Evolutionary conservation across 2,329 filamentous ascomycete genomes (phyloP).

Genomic region (Coleophoma cylindrospora): DNA sequence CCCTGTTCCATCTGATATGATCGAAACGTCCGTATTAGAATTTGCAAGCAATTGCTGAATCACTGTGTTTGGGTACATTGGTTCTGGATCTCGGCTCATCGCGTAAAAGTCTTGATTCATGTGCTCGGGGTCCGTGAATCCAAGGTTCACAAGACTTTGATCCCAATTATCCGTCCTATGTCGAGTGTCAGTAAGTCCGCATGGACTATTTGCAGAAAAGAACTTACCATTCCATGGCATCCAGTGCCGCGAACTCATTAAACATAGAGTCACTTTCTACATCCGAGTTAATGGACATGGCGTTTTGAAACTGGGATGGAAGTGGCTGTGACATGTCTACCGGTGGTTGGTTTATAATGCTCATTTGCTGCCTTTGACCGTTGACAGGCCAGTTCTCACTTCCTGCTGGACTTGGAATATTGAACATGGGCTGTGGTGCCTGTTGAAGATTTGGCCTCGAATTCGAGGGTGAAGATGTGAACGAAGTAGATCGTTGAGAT

Average conservation of each 20-base stretch:
- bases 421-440: background rate
- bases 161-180: conserved; percentile 25
- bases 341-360: background rate
- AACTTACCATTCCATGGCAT: conserved; percentile 42
- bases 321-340: conserved; percentile 5
- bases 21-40: conserved; percentile 18
- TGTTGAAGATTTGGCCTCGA: background rate
- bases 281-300: conserved; percentile 17
- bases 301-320: conserved; percentile 12
- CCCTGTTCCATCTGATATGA: conserved; percentile 12
- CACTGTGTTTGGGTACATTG: conserved; percentile 21
- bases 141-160: conserved; percentile 27
- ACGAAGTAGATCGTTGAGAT: background rate
- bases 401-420: background rate
- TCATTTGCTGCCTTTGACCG: background rate
- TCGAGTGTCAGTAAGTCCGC: conserved; percentile 7
- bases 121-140: conserved; percentile 27
- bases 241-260: conserved; percentile 51
- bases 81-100: conserved; percentile 26
- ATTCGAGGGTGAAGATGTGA: background rate
- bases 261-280: conserved; percentile 42
- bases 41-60: conserved; percentile 25
- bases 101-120: conserved; percentile 27
- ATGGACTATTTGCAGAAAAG: background rate
- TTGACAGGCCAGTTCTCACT: background rate